Conservation (phyloP, 2,329 filamentous ascomycete species). For the Apiospora koreana region DNA sequence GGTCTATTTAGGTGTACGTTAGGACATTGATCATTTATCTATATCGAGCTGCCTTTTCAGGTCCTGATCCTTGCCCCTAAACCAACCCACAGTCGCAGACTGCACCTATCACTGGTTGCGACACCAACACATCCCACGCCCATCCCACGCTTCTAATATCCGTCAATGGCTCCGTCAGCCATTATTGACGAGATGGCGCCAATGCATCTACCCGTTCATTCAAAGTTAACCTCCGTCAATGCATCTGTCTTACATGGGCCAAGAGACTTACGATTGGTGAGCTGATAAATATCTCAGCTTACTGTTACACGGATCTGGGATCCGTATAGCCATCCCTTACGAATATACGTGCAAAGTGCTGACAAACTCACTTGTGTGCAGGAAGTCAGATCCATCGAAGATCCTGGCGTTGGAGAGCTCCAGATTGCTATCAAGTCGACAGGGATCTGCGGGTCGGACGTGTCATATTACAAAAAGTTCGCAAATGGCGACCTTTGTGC, state of each 20-base stretch:
- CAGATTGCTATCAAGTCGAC: conserved; percentile 67
- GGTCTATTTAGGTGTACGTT: background rate
- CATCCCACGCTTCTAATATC: conserved; percentile 37
- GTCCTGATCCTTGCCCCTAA: conserved; percentile 10
- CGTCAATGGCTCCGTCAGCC: conserved; percentile 53
- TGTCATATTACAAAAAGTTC: conserved; percentile 72
- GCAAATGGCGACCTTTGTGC: conserved; percentile 71
- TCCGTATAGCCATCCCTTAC: conserved; percentile 9
- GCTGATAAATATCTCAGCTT: conserved; percentile 27
- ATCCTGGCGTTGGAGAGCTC: conserved; percentile 54
- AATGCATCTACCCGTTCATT: conserved; percentile 45
- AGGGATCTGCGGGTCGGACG: conserved; percentile 70
- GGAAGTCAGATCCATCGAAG: conserved; percentile 52
- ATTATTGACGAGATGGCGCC: conserved; percentile 41
- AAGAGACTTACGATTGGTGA: conserved; percentile 58
- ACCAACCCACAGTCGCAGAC: conserved; percentile 9
- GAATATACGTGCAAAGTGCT: conserved; percentile 14
- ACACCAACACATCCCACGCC: conserved; percentile 28
- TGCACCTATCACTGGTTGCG: conserved; percentile 18
- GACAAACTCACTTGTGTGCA: conserved; percentile 30
- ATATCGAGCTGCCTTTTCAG: background rate
- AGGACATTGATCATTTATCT: background rate
- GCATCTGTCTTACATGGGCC: conserved; percentile 61
- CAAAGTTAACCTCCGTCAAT: conserved; percentile 47
- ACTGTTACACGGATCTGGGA: conserved; percentile 31